Conservation (phyloP, 192 early-diverging fungal species). For the Chytriomyces sp. region DNA sequence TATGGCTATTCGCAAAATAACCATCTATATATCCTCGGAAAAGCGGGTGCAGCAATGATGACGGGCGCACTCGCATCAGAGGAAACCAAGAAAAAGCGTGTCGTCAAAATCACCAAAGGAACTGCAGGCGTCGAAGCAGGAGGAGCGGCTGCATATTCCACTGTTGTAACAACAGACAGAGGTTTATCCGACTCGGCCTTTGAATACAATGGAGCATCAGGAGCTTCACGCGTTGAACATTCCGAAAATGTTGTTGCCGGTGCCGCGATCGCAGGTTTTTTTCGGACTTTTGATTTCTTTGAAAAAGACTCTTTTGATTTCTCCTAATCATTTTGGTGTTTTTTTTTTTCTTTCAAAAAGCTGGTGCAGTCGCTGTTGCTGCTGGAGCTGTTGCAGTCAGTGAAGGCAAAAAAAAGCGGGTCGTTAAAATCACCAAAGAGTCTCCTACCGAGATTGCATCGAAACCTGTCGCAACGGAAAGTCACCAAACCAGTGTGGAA, state of each 20-base stretch:
- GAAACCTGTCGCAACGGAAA: too few species aligned
- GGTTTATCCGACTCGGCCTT: too few species aligned
- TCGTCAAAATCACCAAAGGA: background rate
- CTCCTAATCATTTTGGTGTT: background rate
- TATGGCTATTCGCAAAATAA: too few species aligned
- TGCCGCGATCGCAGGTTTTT: background rate
- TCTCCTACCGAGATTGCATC: background rate
- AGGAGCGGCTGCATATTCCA: background rate
- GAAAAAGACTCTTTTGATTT: background rate
- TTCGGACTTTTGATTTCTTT: background rate
- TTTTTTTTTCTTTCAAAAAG: background rate
- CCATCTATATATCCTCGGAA: background rate
- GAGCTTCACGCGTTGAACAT: too few species aligned
- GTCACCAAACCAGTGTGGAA: too few species aligned
- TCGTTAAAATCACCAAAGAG: constrained; percentile 1
- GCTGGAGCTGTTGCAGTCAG: background rate
- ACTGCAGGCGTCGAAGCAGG: background rate
- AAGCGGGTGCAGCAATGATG: background rate
- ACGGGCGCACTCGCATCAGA: background rate
- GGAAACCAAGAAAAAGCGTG: background rate
- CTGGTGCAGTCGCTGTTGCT: background rate
- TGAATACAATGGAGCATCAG: too few species aligned
- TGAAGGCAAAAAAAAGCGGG: background rate
- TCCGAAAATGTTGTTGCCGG: background rate
- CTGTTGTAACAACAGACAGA: too few species aligned